Evolutionary conservation across 345 rosid genomes (phyloP).

Genomic region (Excoecaria agallocha): DNA sequence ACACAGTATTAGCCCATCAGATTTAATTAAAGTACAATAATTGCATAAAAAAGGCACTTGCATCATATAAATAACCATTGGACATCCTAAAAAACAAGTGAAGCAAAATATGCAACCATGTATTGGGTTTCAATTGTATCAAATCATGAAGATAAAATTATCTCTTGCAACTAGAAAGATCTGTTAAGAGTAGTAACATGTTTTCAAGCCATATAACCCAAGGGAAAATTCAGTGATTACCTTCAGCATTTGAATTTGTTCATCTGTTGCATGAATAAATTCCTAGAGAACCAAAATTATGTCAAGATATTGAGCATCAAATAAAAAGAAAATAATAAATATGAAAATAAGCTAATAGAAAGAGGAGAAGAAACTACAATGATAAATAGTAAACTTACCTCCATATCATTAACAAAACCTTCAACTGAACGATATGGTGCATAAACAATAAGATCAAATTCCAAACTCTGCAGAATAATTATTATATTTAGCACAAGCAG

Average conservation of each 20-base stretch:
- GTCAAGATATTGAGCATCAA: constrained; percentile 17
- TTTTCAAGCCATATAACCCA: background rate
- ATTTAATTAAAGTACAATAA: background rate
- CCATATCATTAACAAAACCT: constrained; percentile 79
- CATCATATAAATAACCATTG: background rate
- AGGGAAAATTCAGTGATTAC: constrained; percentile 34
- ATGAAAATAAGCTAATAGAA: background rate
- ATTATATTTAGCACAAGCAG: constrained; percentile 14
- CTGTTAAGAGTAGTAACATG: background rate
- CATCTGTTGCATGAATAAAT: constrained; percentile 51
- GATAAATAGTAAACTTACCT: constrained; percentile 39
- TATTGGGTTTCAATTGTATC: background rate
- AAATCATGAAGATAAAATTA: background rate
- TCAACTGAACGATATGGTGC: constrained; percentile 90
- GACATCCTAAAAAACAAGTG: background rate
- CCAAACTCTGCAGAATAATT: constrained; percentile 70
- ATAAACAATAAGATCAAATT: constrained; percentile 92
- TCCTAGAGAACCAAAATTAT: constrained; percentile 43
- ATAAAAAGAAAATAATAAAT: constrained; percentile 1
- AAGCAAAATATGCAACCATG: background rate
- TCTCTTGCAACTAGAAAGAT: background rate
- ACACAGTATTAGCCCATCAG: constrained; percentile 23
- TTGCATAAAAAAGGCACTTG: background rate
- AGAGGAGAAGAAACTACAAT: background rate
- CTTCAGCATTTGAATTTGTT: constrained; percentile 53